These are phyloP conservation scores for Saussurea involucrata DNA, from an alignment of 129 eudicot genomes.

Conservation along the genomic window DNA sequence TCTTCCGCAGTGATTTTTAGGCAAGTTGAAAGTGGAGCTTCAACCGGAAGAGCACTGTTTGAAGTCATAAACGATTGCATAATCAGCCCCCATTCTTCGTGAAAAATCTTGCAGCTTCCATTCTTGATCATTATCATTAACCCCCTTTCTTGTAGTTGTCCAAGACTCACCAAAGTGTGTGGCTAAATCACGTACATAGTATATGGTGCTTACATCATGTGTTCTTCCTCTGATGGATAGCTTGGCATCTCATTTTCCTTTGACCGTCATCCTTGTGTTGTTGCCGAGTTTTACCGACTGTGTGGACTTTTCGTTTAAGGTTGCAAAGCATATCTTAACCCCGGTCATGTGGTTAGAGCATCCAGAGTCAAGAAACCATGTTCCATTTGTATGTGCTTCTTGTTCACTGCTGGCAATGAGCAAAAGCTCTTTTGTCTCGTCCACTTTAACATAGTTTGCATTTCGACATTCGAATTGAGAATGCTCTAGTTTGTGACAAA, in stretches of 20 bases:
- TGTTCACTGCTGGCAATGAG: background rate
- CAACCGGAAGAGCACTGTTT: no score
- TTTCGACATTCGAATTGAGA: background rate
- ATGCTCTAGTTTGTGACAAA: background rate
- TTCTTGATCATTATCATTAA: background rate
- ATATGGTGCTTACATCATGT: background rate
- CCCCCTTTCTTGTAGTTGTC: slow-evolving; percentile 8
- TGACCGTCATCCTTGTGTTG: background rate
- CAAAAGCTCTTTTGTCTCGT: background rate
- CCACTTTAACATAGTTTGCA: background rate
- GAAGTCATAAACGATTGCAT: background rate
- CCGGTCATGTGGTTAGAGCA: slow-evolving; percentile 3
- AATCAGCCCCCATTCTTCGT: background rate
- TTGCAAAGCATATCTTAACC: background rate
- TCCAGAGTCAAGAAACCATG: slow-evolving; percentile 4
- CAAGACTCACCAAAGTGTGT: background rate
- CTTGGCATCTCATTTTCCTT: background rate
- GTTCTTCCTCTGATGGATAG: background rate
- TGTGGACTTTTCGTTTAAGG: background rate
- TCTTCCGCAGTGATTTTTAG: no score
- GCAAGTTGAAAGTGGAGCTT: no score
- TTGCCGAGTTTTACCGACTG: background rate
- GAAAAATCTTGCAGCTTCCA: background rate
- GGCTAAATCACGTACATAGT: background rate
- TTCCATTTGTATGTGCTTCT: background rate